Evolutionary conservation across 495 filamentous ascomycete species (phyloP).

Genomic region (Polyplosphaeria fusca): DNA sequence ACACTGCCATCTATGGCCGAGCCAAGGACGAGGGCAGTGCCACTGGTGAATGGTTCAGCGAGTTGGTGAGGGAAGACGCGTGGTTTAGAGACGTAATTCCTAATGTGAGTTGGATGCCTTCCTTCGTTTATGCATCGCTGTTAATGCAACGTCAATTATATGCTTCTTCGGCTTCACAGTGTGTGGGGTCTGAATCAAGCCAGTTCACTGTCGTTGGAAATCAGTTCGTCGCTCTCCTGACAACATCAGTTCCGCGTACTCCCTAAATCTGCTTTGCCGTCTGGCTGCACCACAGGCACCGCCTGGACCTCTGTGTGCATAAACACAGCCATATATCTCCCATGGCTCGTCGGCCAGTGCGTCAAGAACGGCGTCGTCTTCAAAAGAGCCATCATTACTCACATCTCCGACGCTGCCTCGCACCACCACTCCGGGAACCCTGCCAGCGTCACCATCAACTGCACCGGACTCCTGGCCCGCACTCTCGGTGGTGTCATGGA

Average conservation of each 20-base stretch:
- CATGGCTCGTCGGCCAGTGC: slow-evolving; percentile 78
- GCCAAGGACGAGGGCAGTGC: slow-evolving; percentile 55
- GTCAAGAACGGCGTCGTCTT: slow-evolving; percentile 65
- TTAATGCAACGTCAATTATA: too few species aligned
- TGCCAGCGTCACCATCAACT: slow-evolving; percentile 78
- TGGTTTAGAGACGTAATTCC: slow-evolving; percentile 82
- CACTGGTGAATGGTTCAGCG: slow-evolving; percentile 55
- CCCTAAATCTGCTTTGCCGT: slow-evolving; percentile 52
- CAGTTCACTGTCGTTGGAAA: too few species aligned
- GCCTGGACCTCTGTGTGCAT: slow-evolving; percentile 84
- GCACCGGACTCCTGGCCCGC: slow-evolving; percentile 72
- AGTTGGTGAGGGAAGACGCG: slow-evolving; percentile 64
- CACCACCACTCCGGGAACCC: slow-evolving; percentile 60
- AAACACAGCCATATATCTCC: slow-evolving; percentile 82
- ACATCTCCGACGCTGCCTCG: slow-evolving; percentile 67
- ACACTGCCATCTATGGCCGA: slow-evolving; percentile 61
- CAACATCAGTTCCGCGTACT: slow-evolving; percentile 49
- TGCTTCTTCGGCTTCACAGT: too few species aligned
- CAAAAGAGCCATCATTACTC: slow-evolving; percentile 56
- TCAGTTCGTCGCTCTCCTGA: too few species aligned
- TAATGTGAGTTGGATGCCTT: slow-evolving; percentile 63
- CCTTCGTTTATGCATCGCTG: too few species aligned
- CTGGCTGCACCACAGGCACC: slow-evolving; percentile 63
- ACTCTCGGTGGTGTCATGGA: slow-evolving; percentile 83
- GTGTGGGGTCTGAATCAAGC: too few species aligned